A percentile compares a stretch with the other conserved stretches of the same genome.
phyloP scores from a whole-genome alignment of 2,329 filamentous ascomycete species.

The Pseudogymnoascus sp. region DNA sequence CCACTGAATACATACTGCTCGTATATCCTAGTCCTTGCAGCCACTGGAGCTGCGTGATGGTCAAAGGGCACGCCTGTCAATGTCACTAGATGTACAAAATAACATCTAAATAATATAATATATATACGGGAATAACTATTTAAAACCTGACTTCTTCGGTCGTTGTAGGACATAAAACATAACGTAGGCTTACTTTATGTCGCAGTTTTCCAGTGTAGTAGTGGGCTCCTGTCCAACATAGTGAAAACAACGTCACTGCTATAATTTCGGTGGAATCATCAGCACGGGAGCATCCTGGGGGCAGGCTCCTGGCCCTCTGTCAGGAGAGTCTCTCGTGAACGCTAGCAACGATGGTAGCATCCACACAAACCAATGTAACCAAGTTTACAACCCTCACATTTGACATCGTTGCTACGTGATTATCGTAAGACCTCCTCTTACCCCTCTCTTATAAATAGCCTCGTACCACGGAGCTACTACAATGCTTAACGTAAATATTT shows the following conservation, averaged over 20 bases:
- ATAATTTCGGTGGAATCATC: not conserved
- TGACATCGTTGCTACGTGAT: not conserved
- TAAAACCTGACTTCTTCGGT: not conserved
- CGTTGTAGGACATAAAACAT: not conserved
- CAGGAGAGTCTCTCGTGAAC: not conserved
- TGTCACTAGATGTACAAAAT: not conserved
- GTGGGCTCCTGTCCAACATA: not conserved
- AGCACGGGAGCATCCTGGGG: not conserved
- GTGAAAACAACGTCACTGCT: not conserved
- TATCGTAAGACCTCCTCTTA: not conserved
- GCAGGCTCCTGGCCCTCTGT: not conserved
- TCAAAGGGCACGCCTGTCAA: not conserved
- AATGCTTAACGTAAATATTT: constrained; percentile 47
- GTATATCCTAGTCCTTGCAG: not conserved
- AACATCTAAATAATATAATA: not conserved
- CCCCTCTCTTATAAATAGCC: not conserved
- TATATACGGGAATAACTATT: not conserved
- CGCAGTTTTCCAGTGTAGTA: not conserved
- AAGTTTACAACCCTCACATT: not conserved
- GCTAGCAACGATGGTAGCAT: not conserved
- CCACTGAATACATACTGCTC: not conserved
- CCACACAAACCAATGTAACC: not conserved
- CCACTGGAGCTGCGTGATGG: not conserved
- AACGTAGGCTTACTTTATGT: not conserved
- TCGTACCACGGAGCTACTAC: not conserved